These are phyloP conservation scores for Candida qinlingensis DNA, from an alignment of 805 yeast species.

Conservation along the genomic window DNA sequence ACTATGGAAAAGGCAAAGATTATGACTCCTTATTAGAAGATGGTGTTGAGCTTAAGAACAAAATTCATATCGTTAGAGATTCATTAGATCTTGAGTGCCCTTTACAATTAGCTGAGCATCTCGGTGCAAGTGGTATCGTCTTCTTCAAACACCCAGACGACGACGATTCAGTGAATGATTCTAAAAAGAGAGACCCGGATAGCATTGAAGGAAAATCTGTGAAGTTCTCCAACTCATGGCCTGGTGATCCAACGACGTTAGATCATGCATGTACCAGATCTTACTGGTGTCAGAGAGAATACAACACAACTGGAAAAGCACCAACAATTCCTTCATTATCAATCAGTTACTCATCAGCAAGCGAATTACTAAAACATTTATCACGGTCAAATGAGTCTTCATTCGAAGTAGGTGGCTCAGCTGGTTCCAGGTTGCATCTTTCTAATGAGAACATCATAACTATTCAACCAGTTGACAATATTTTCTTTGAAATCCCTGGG, in stretches of 20 bases:
- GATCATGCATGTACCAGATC: slow-evolving; percentile 51
- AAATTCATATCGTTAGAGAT: slow-evolving; percentile 53
- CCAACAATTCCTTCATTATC: slow-evolving; percentile 55
- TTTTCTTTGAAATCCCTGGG: slow-evolving; percentile 53
- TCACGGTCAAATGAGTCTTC: no score
- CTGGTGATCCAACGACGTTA: slow-evolving; percentile 79
- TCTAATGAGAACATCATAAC: slow-evolving; percentile 32
- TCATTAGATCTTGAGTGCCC: neutral
- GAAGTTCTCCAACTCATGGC: slow-evolving; percentile 49
- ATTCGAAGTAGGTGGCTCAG: neutral
- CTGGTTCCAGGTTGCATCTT: neutral
- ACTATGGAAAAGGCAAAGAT: slow-evolving; percentile 55
- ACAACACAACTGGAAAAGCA: slow-evolving; percentile 25
- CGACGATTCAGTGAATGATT: slow-evolving; percentile 53
- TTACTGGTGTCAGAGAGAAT: slow-evolving; percentile 7
- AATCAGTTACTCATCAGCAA: slow-evolving; percentile 30
- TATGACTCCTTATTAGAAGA: slow-evolving; percentile 36
- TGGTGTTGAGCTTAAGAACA: slow-evolving; percentile 43
- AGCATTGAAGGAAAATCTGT: slow-evolving; percentile 61
- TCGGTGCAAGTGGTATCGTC: slow-evolving; percentile 58
- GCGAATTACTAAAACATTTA: neutral
- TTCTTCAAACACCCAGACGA: slow-evolving; percentile 52
- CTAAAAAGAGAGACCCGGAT: slow-evolving; percentile 52
- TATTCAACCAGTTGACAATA: slow-evolving; percentile 41
- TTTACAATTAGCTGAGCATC: slow-evolving; percentile 39